Percentiles rank a stretch among this genome's conserved stretches.
These are phyloP conservation scores for Apiotrichum mycotoxinovorans DNA, from an alignment of 1,284 basidiomycete genomes.

Conservation along the genomic window DNA sequence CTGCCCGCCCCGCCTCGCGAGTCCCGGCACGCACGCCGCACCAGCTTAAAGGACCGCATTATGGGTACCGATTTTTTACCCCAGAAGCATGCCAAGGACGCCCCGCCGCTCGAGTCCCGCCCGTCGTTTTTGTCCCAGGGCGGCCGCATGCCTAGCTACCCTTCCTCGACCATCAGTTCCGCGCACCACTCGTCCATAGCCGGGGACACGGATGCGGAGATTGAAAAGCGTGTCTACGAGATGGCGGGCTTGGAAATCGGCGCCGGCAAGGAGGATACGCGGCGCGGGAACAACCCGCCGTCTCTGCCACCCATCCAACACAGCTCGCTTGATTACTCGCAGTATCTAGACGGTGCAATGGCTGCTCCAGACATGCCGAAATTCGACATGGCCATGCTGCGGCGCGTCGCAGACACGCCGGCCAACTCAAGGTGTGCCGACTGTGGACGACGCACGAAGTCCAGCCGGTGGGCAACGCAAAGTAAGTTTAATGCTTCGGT, in stretches of 20 bases:
- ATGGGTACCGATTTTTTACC: constrained; percentile 28
- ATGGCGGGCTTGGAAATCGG: constrained; percentile 38
- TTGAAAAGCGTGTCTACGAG: constrained; percentile 42
- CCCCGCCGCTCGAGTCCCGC: constrained; percentile 10
- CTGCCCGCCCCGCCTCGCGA: constrained; percentile 30
- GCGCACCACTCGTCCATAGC: background rate
- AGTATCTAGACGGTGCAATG: background rate
- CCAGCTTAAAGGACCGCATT: constrained; percentile 43
- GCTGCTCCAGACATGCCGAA: background rate
- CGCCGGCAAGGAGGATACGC: background rate
- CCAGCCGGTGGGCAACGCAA: constrained; percentile 48
- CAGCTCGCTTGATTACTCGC: background rate
- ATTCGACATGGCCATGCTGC: constrained; percentile 17
- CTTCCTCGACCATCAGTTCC: background rate
- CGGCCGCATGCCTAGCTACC: constrained; percentile 16
- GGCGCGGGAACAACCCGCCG: background rate
- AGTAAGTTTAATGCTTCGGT: constrained; percentile 31
- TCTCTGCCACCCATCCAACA: background rate
- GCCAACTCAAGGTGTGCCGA: constrained; percentile 52
- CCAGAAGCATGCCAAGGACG: constrained; percentile 9
- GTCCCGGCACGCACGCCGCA: constrained; percentile 20
- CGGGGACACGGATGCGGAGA: constrained; percentile 19
- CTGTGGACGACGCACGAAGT: constrained; percentile 47
- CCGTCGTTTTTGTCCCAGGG: constrained; percentile 18
- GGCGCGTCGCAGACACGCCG: constrained; percentile 7